Evolutionary conservation across 345 rosid species (phyloP).

Genomic region (Moricandia moricandioides): DNA sequence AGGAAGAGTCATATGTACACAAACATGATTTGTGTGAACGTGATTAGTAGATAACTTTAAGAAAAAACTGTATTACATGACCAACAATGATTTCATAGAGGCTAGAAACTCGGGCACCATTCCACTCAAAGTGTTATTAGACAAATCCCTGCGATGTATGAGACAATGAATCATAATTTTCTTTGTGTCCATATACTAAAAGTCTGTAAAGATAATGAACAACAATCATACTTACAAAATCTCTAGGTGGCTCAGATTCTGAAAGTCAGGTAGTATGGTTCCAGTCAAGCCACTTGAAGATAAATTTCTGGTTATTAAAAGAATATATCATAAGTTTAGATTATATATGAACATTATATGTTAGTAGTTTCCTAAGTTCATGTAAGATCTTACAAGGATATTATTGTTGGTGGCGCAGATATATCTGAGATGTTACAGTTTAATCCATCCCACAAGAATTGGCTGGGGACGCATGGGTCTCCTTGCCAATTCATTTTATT

Average conservation of each 20-base stretch:
- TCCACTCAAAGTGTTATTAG: constrained; percentile 48
- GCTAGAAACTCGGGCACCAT: constrained; percentile 48
- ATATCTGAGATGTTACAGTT: constrained; percentile 36
- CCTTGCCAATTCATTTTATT: constrained; percentile 53
- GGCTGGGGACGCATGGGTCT: constrained; percentile 53
- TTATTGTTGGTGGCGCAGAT: constrained; percentile 14
- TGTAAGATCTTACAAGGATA: constrained; percentile 15
- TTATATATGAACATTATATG: neutral
- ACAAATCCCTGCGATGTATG: constrained; percentile 47
- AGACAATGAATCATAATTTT: constrained; percentile 6
- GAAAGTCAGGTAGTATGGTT: constrained; percentile 19
- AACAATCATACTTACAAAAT: constrained; percentile 38
- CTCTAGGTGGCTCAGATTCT: constrained; percentile 34
- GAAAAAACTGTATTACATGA: constrained; percentile 41
- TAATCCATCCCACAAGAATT: constrained; percentile 47
- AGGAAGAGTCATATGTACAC: neutral
- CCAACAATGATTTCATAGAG: constrained; percentile 37
- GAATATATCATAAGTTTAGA: neutral
- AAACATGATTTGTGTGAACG: neutral
- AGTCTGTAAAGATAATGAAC: neutral
- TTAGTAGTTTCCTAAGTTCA: neutral
- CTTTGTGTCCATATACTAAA: neutral
- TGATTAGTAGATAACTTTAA: neutral
- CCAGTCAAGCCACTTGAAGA: constrained; percentile 43
- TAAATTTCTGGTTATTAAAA: constrained; percentile 28